A percentile compares a stretch with the other conserved stretches of the same genome.
Conservation (phyloP, 2,329 filamentous ascomycete genomes). For the Curvularia sp. region DNA sequence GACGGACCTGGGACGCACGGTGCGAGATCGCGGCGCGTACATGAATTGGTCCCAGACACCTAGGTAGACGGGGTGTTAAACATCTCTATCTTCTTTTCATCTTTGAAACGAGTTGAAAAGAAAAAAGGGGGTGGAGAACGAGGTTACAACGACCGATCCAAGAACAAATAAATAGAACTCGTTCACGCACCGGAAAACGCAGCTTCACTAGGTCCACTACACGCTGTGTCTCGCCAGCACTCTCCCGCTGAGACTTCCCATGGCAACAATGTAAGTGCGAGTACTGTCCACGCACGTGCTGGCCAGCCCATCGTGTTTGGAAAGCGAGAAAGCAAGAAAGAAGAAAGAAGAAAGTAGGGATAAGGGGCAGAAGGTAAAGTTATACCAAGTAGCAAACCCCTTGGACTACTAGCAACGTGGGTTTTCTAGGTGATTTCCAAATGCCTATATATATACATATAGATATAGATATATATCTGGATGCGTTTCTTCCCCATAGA, state of each 20-base stretch:
- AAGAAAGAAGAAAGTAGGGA: too few relatives aligned
- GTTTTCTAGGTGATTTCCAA: too few relatives aligned
- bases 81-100: too few relatives aligned
- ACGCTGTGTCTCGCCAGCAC: conserved; percentile 65
- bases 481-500: too few relatives aligned
- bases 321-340: not conserved
- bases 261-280: not conserved
- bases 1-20: conserved; percentile 56
- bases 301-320: not conserved
- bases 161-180: too few relatives aligned
- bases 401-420: too few relatives aligned
- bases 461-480: too few relatives aligned
- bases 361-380: too few relatives aligned
- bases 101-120: not conserved
- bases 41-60: conserved; percentile 67
- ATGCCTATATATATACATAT: too few relatives aligned
- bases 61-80: too few relatives aligned
- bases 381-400: too few relatives aligned
- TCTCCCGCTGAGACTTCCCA: conserved; percentile 7
- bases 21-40: conserved; percentile 62
- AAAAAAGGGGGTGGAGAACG: not conserved
- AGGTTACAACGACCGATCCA: too few relatives aligned
- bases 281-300: not conserved
- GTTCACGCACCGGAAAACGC: conserved; percentile 54
- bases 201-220: conserved; percentile 58